Base-by-base conservation (phyloP, 2,329 filamentous ascomycete genomes). In the Hirsutella rhossiliensis region DNA sequence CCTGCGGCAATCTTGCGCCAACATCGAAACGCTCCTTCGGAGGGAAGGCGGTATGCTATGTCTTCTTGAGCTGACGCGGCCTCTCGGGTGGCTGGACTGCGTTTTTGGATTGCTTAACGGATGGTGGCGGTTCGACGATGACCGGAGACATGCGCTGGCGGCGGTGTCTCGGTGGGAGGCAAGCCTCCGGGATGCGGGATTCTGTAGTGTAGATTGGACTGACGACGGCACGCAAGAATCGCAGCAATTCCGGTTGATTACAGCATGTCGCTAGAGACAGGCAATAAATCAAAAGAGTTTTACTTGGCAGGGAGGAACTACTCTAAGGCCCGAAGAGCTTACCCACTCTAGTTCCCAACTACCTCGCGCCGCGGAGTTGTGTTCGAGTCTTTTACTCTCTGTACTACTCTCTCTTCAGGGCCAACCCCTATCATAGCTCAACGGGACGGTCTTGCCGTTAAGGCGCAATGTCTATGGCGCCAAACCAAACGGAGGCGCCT, bases 91-190 rank as follows among this genome's bases (percentile, higher is more conserved):
- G 54, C 48, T 60, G 13, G 58, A 64, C 38, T 20, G 62, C 1
- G 52, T 61, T 1, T 61, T 56, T 40, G 62, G 61, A 2, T 45
- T 62, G 5, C 45, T 65, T 0, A 61, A 63, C 8, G 62, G 62
- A 0, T 64, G 62, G 62, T 62, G 61, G 61, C 42, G 55, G 1
- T 59, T 57, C 8, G 45, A 56, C 3, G 60, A 63, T 29, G 56
- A 54, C 0, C 47, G 58, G 1, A 31, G 42, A 4, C 48, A 61
- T 34, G 54, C 54, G 3, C 41, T 58, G 8, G 48, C 41, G 7
- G 38, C 41, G 5, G 51, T 46, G 41, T 18, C 36, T 8, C 43
- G 43, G 4, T 61, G 60, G 58, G 43, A 55, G 27, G 41, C 43
- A n/a, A 44, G 31, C 1, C 29, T 62, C 9, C 19, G 41, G 2